Evolutionary conservation across 768 basidiomycete species (phyloP).

Genomic region (Mycena rebaudengoi): DNA sequence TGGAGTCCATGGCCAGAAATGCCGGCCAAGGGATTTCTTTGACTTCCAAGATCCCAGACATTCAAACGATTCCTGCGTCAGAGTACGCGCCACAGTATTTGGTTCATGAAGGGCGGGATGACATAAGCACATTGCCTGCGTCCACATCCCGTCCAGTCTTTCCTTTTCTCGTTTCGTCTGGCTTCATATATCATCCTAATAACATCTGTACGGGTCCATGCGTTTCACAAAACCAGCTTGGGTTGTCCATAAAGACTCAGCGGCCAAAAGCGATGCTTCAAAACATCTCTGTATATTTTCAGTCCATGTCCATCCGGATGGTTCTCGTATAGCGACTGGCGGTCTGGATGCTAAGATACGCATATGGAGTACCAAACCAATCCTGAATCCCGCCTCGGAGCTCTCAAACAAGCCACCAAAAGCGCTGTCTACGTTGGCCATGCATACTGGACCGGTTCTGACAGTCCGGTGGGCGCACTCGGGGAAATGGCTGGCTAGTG

Average conservation of each 20-base stretch:
- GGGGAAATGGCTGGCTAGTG: conserved; percentile 93
- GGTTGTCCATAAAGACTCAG: conserved; percentile 81
- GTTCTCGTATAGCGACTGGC: conserved; percentile 96
- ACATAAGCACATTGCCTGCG: too few species aligned
- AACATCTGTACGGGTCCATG: conserved; percentile 50
- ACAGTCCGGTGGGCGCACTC: conserved; percentile 94
- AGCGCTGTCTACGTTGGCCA: conserved; percentile 87
- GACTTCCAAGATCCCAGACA: too few species aligned
- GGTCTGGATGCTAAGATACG: conserved; percentile 95
- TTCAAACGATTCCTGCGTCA: too few species aligned
- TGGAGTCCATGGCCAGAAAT: too few species aligned
- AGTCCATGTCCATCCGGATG: conserved; percentile 94
- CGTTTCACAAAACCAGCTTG: conserved; percentile 90
- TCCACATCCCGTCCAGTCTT: not conserved
- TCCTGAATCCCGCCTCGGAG: conserved; percentile 78
- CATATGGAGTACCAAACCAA: conserved; percentile 97
- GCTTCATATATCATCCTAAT: not conserved
- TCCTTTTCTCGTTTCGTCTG: not conserved
- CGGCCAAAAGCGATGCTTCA: conserved; percentile 66
- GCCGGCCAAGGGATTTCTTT: too few species aligned
- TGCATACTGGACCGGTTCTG: conserved; percentile 94
- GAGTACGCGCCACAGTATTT: too few species aligned
- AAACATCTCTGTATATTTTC: conserved; percentile 91
- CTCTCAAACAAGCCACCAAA: conserved; percentile 79
- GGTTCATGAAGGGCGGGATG: too few species aligned